Evolutionary conservation across 139 green algal genomes (phyloP).

Genomic region (Coccomyxa sp.): DNA sequence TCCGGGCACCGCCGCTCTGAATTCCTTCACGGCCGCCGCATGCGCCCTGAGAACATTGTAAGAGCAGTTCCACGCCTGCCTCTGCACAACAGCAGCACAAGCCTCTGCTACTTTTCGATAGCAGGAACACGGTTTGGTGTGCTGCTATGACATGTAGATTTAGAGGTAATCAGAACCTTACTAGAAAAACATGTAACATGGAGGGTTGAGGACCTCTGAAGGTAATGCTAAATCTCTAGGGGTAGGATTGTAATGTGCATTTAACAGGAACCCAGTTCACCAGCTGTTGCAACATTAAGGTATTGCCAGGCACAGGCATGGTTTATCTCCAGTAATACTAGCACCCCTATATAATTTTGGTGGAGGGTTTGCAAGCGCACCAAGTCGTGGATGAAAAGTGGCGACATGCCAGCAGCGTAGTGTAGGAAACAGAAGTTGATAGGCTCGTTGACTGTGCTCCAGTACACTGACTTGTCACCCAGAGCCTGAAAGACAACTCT

Average conservation of each 20-base stretch:
- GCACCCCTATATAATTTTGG: not conserved
- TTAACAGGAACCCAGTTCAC: not conserved
- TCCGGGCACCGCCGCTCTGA: slow-evolving; percentile 15
- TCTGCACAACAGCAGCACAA: not conserved
- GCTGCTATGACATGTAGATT: too few relatives aligned
- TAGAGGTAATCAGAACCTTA: too few relatives aligned
- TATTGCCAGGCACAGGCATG: not conserved
- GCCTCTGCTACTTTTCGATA: too few relatives aligned
- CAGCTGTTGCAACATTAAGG: not conserved
- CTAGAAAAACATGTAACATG: too few relatives aligned
- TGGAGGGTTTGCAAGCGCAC: not conserved
- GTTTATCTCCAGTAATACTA: not conserved
- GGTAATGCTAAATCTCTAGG: not conserved
- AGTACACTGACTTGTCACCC: slow-evolving; percentile 32
- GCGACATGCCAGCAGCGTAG: slow-evolving; percentile 9
- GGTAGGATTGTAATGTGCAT: not conserved
- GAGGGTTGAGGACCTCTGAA: too few relatives aligned
- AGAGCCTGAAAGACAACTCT: slow-evolving; percentile 30
- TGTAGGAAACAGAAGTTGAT: slow-evolving; percentile 10
- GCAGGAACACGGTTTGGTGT: too few relatives aligned
- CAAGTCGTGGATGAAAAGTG: not conserved
- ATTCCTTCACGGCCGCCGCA: slow-evolving; percentile 17
- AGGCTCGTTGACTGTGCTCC: slow-evolving; percentile 48
- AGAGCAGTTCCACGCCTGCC: slow-evolving; percentile 22
- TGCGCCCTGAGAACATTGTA: slow-evolving; percentile 44